Evolutionary conservation across 2,329 filamentous ascomycete species (phyloP), one percentile per base, ranked within the genome.

Genomic region (Phialemonium atrogriseum): DNA sequence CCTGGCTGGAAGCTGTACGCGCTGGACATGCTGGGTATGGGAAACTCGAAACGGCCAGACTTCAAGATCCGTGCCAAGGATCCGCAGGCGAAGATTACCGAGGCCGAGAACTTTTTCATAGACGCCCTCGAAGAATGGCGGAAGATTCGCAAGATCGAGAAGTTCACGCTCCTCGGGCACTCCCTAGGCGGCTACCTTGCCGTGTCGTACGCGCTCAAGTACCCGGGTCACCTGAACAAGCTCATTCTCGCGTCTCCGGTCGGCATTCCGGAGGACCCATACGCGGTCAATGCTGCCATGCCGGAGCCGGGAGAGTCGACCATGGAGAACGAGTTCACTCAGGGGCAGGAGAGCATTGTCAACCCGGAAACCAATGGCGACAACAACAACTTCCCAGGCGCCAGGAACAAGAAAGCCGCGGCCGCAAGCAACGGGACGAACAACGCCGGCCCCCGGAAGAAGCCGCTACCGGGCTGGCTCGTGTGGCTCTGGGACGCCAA

Each of bases 111-210:
- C 48, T 98, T 86, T 85, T 98, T 98, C 49, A 75, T 98, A 34
- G 91, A 98, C 56, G 84, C 89, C 3, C 68, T 98, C 6, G 91
- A 98, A 53, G 91, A 98, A 56, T 98, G 91, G 91, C 79, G 91
- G 35, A 73, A 85, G 45, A 76, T 85, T 52, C 79, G 81, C 41
- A 88, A 89, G 24, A 84, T 98, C 30, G 87, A 98, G 30, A 81
- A 82, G 42, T 95, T 98, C 52, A 98, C 91, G 0, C 68, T 98
- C 4, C 69, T 96, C 7, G 91, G 89, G 1, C 91, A 98, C 62
- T 94, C 84, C 27, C 68, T 98, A 27, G 91, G 91, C 34, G 91
- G 91, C 5, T 98, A 98, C 52, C 81, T 98, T 54, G 87, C 89
- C 5, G 82, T 94, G 1, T 88, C 87, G 13, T 98, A 98, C 52